Conservation (phyloP, 768 basidiomycete species). For the Lentinula boryana region DNA sequence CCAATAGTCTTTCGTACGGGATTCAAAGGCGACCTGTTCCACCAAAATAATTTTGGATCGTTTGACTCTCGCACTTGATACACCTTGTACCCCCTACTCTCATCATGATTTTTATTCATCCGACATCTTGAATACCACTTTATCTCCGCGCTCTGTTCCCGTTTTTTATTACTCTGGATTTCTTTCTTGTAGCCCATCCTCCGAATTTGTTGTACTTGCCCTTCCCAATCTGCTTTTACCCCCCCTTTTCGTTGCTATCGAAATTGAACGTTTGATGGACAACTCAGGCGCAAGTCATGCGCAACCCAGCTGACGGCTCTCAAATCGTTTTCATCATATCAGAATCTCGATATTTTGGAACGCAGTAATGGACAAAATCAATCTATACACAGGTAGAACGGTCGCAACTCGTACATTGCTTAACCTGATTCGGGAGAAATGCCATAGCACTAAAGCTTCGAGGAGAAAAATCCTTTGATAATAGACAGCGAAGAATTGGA, state of each 20-base stretch:
- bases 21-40: not conserved
- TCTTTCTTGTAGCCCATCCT: not conserved
- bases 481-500: conserved; percentile 4
- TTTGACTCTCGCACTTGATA: not conserved
- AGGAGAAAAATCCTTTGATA: not conserved
- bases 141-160: not conserved
- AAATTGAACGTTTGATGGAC: not conserved
- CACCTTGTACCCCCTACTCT: not conserved
- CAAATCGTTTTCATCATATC: not conserved
- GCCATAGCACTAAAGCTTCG: not conserved
- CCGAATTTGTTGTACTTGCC: not conserved
- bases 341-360: not conserved
- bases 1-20: conserved; percentile 32
- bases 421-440: not conserved
- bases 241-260: not conserved
- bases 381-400: not conserved
- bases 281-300: too few species aligned
- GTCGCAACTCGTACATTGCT: not conserved
- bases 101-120: not conserved
- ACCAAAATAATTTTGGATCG: not conserved
- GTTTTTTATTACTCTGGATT: not conserved
- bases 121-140: not conserved
- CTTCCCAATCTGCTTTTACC: not conserved
- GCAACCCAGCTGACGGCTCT: too few species aligned
- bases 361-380: not conserved